Evolutionary conservation across 352 stramenopile genomes (phyloP), one percentile per base, ranked within the genome.

Genomic region (Phytophthora citricola): DNA sequence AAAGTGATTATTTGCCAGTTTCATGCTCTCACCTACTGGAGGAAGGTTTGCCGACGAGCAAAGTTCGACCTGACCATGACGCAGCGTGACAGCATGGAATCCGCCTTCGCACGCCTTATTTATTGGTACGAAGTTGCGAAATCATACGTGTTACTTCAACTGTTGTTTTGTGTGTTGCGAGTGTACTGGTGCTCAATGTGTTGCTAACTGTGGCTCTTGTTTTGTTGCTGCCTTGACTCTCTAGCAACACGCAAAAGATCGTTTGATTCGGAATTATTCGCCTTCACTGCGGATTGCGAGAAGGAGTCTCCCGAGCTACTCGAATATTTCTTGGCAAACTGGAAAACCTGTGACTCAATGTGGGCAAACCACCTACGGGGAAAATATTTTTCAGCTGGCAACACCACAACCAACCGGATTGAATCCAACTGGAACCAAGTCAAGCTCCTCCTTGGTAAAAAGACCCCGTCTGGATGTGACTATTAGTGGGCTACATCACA

Each of bases 331-430:
- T 17, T 52, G 9, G 14, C 39, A 7, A 71, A 64, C 26, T 71
- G 51, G 67, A 39, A 63, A 4, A 43, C 7, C 1, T 75, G 67
- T 22, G 26, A 29, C 10, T 47, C 49, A 5, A 71, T 75, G 54
- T 71, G 54, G 61, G 39, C 50, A 17, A 69, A 70, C 17, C 36
- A 61, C 40, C n/a, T 52, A 10, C 26, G 57, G n/a, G n/a, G n/a
- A n/a, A n/a, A n/a, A n/a, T n/a, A n/a, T n/a, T n/a, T n/a, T n/a
- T n/a, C n/a, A n/a, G n/a, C n/a, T n/a, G n/a, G n/a, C n/a, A n/a
- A n/a, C n/a, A n/a, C n/a, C n/a, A n/a, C n/a, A n/a, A n/a, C n/a
- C n/a, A n/a, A n/a, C n/a, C n/a, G n/a, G n/a, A n/a, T n/a, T n/a
- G n/a, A n/a, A n/a, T n/a, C n/a, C n/a, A n/a, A n/a, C n/a, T n/a